Base-by-base conservation (phyloP, 2,329 filamentous ascomycete species). In the Lachnellula arida region DNA sequence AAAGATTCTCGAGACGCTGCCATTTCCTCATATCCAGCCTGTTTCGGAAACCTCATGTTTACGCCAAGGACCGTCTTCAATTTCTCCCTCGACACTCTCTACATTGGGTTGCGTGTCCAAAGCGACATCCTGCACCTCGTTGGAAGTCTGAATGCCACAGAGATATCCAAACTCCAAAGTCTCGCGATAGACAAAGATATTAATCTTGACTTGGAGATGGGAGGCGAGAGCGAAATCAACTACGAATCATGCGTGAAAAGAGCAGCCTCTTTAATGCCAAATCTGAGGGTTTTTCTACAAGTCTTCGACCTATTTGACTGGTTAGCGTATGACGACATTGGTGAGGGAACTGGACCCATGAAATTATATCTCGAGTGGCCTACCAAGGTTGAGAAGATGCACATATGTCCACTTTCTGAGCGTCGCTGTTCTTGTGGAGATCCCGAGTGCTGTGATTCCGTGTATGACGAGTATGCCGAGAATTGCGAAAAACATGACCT, bases 21-120 rank as follows among this genome's bases (percentile, higher is more conserved):
- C 42, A 35, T 32, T 1, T 5, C 25, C 1, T n/a, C 12, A 3
- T 64, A 65, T n/a, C 55, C 49, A 5, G 5, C 53, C 15, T 57
- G 52, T 32, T 66, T 64, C 40, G 58, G 60, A 0, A 59, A 42
- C 14, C 7, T 49, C 8, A 17, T 62, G 19, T 39, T 55, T n/a
- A 11, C 46, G 6, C 48, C 56, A 1, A 43, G 22, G 11, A 62
- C 56, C 2, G 8, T 34, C 12, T 65, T 65, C 49, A 63, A 66
- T n/a, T 62, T 62, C 50, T 48, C 53, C 1, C 37, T 63, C 5
- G 59, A 65, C n/a, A 62, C 57, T 0, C 37, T 65, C 2, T 63
- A 54, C 34, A n/a, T 65, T 37, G 8, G 49, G 3, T 15, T 61
- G 4, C 12, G 55, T 2, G 4, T 32, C 11, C 12, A 23, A 11